These are phyloP conservation scores for Naganishia randhawae DNA, from an alignment of 768 basidiomycete species.

Conservation along the genomic window DNA sequence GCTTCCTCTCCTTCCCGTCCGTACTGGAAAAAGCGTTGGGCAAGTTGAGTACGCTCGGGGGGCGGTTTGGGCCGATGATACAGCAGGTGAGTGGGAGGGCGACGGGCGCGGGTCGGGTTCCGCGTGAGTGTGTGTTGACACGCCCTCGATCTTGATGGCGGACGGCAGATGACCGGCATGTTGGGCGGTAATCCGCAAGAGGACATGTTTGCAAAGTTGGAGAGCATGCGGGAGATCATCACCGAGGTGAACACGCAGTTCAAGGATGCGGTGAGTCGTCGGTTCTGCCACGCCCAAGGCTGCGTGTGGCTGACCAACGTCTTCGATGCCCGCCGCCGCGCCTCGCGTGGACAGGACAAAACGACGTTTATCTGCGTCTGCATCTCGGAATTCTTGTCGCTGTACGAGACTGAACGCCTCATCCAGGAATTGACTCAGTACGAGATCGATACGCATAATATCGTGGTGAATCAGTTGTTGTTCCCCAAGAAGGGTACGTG, in stretches of 20 bases:
- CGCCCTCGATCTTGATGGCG: neutral
- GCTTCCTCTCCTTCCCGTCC: constrained; percentile 97
- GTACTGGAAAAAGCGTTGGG: constrained; percentile 96
- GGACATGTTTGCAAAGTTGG: constrained; percentile 98
- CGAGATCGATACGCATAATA: constrained; percentile 97
- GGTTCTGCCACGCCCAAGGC: no score
- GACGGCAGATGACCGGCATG: constrained; percentile 79
- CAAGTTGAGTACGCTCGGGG: constrained; percentile 87
- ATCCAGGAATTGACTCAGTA: constrained; percentile 74
- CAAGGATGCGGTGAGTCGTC: constrained; percentile 80
- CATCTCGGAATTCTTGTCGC: constrained; percentile 95
- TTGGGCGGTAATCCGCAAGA: constrained; percentile 91
- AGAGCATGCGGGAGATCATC: constrained; percentile 92
- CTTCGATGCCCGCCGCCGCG: neutral
- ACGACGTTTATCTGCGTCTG: constrained; percentile 98
- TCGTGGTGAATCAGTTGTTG: constrained; percentile 93
- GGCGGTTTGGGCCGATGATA: constrained; percentile 95
- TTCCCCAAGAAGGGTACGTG: constrained; percentile 82
- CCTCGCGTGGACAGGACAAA: constrained; percentile 71
- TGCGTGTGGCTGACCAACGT: neutral
- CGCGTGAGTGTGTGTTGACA: neutral
- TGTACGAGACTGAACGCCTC: constrained; percentile 97
- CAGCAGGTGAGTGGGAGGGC: constrained; percentile 58
- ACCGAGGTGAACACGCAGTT: constrained; percentile 99
- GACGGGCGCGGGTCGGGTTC: neutral